Base-by-base conservation (phyloP, 164 flowering plant genomes). In the Vitis cinerea region DNA sequence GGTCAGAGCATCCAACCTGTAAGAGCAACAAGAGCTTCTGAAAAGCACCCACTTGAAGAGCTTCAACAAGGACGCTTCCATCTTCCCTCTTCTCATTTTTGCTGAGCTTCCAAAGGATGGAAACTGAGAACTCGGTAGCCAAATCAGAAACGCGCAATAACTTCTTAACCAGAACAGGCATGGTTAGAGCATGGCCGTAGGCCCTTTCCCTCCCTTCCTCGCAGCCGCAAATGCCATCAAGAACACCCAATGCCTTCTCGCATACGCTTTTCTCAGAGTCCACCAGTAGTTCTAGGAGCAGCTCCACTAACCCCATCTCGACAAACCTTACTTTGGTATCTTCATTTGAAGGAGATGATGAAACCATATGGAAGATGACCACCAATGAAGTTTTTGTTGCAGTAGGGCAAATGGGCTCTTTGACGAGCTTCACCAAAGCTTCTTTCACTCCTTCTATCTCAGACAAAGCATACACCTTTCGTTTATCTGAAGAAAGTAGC, bases 141-240 rank as follows among this genome's bases (percentile, higher is more conserved):
- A 87, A 31, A 10, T 85, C 86, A 0, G 97, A 89, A 1, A 90
- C 84, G 10, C 93, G 71, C 37, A 90, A 70, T 2, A 94, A 69
- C 79, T 94, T 94, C 89, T 89, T 94, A 19, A 92, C 92, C 70
- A 94, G 9, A 0, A 90, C 80, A 2, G 98, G 97, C 53, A 84
- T 72, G 0, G 85, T 72, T 61, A 90, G 71, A 1, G 89, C 91
- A 69, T 94, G 76, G 0, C 51, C 60, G 29, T 67, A 70, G 0
- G 87, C 88, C 58, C 31, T 59, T 12, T 81, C 78, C 48, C 77
- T 65, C 58, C 91, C 97, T 56, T 65, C 53, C 1, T 74, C 59
- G 19, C 8, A 10, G 6, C 53, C 23, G 72, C 86, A 87, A 9
- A 89, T 58, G 15, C 63, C 80, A 50, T 90, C 92, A 0, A 93